Percentiles rank a stretch among this genome's conserved stretches.
These are phyloP conservation scores for Strigomonas culicis DNA, from an alignment of 208 protist genomes.

Conservation along the genomic window DNA sequence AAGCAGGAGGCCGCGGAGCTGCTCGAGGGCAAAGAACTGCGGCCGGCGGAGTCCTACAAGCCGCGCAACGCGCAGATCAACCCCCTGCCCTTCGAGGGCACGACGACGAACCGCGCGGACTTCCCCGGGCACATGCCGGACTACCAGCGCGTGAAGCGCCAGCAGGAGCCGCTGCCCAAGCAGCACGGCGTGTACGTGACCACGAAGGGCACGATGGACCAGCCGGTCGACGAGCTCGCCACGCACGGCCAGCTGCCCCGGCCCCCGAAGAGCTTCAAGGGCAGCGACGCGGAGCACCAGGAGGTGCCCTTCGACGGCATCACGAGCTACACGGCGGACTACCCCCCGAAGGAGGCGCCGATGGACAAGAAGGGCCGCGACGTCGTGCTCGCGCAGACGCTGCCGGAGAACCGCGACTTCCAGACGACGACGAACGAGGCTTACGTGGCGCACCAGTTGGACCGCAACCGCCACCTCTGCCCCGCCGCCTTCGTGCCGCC, in stretches of 20 bases:
- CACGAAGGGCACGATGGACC: conserved; percentile 79
- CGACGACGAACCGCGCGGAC: conserved; percentile 85
- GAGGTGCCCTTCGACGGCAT: conserved; percentile 78
- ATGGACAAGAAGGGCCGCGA: conserved; percentile 24
- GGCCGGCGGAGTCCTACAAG: conserved; percentile 87
- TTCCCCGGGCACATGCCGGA: conserved; percentile 86
- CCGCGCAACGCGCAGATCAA: conserved; percentile 42
- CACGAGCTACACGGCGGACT: conserved; percentile 86
- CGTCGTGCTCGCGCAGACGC: conserved; percentile 9
- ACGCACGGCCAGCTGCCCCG: conserved; percentile 41
- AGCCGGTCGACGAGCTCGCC: conserved; percentile 60
- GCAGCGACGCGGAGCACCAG: conserved; percentile 48
- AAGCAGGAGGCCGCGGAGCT: conserved; percentile 86
- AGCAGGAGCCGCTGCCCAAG: conserved; percentile 74
- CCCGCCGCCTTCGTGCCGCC: conserved; percentile 61
- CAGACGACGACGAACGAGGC: conserved; percentile 52
- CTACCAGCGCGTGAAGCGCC: conserved; percentile 53
- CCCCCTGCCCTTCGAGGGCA: conserved; percentile 75
- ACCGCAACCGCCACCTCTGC: conserved; percentile 57
- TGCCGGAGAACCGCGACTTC: conserved; percentile 87
- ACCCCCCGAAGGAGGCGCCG: conserved; percentile 78
- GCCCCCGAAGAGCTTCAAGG: conserved; percentile 77
- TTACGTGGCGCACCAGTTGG: conserved; percentile 55
- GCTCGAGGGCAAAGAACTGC: conserved; percentile 63
- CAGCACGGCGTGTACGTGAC: conserved; percentile 78